Base-by-base conservation (phyloP, 805 yeast species). In the Candida piceae region DNA sequence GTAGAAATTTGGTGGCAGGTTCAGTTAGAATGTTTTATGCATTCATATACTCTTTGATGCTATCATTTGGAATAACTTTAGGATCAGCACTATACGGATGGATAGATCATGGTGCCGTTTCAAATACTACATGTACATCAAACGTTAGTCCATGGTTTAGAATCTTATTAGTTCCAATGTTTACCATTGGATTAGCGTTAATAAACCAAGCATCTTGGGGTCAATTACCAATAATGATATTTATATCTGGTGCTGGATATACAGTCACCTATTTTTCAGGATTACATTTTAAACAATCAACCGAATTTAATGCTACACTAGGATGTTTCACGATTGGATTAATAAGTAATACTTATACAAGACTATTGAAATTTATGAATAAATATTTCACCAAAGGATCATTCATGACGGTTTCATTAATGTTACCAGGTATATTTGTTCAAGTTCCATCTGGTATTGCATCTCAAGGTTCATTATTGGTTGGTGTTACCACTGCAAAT, bases 21-120 rank as follows among this genome's bases (percentile, higher is more conserved):
- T 72, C 95, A 1, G 97, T 90, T 35, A 69, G 97, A 57, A 90
- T 90, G 97, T 89, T 90, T 57, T 90, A 90, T 60, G 97, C 97
- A 8, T 81, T 89, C 49, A 87, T 90, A 32, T 90, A 90, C 56
- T 88, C 97, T 4, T 61, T 89, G 46, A 87, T 89, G 62, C 68
- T 89, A 35, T 93, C 96, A 7, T 90, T 90, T 62, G 97, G 97
- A 30, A 85, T 90, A 45, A 88, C 97, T 0, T 64, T 90, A 39
- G 97, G 97, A 1, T 85, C 96, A 5, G 95, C 95, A 0, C 65
- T 90, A 28, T 90, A 85, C 55, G 97, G 97, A 4, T 90, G 97
- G 97, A 84, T 87, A 38, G 95, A 89, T 50, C 56, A 65, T n/a
- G 60, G 69, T 44, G 94, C 95, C 3, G 80, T 84, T 0, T 74